Evolutionary conservation across 2,329 filamentous ascomycete species (phyloP), one percentile per base, ranked within the genome.

Genomic region (Fonsecaea multimorphosa): DNA sequence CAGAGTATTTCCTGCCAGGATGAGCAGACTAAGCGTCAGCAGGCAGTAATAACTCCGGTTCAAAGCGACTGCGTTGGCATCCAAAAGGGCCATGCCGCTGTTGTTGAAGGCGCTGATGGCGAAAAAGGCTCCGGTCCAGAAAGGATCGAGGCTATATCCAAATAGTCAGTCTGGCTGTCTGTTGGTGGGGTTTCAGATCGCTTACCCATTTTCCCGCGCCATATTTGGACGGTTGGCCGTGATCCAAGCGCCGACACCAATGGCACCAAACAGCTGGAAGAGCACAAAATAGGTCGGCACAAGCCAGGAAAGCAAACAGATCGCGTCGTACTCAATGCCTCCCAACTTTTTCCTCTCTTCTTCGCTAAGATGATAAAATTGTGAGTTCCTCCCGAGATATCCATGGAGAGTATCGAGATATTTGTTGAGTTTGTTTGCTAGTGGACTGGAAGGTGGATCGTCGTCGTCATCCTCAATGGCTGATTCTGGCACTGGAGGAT

Each of bases 91-190:
- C 81, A 84, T 82, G 52, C 82, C 82, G 16, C 76, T 80, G 65
- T 84, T 84, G 71, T 82, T 83, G 73, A 84, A 84, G 0, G 82
- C 82, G 27, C 80, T 82, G 1, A 83, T 76, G 0, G 81, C 82
- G 66, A 73, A 74, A 63, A 74, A 74, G 3, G 76, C 76, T 14
- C 80, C 80, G 3, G 79, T 76, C 81, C 68, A 76, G 75, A 78
- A 82, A n/a, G 81, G 80, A 63, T 81, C 78, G 22, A 83, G 70
- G 9, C 64, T 65, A 64, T 9, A 9, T 24, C 9, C n/a, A n/a
- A 12, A 14, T 5, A n/a, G 49, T 61, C 19, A 61, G 58, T 4
- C 14, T n/a, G 5, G 8, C 11, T 22, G 19, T n/a, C 16, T 11
- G 12, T 51, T 2, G 22, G 12, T 11, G 32, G 8, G 8, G 24